phyloP scores from a whole-genome alignment of 257 asterid genomes.

The Plantago ovata region DNA sequence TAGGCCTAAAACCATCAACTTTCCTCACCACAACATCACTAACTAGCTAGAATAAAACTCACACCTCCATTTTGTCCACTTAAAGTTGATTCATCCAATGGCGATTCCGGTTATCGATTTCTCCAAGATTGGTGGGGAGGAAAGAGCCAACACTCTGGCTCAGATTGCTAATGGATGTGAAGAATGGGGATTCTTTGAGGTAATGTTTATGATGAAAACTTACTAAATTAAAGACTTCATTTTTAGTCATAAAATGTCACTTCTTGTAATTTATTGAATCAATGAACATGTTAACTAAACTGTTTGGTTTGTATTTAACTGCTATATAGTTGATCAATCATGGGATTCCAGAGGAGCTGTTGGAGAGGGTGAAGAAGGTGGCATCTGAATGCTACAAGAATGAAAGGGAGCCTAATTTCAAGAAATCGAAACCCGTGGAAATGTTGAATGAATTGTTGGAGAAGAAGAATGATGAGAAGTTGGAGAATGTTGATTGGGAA shows the following conservation, averaged over 20 bases:
- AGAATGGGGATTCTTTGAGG: constrained; percentile 97
- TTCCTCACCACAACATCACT: constrained; percentile 7
- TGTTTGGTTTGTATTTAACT: neutral
- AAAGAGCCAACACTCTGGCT: constrained; percentile 59
- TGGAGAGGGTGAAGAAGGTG: constrained; percentile 73
- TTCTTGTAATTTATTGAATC: neutral
- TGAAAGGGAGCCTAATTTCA: constrained; percentile 61
- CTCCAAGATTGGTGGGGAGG: constrained; percentile 70
- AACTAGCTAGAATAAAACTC: neutral
- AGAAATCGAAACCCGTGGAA: constrained; percentile 45
- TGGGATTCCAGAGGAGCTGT: constrained; percentile 67
- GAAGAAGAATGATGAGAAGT: constrained; percentile 33
- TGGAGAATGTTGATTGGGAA: constrained; percentile 75
- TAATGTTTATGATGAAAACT: constrained; percentile 12
- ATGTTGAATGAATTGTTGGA: constrained; percentile 43
- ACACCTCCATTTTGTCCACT: neutral
- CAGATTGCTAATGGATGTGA: constrained; percentile 64
- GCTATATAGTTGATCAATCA: constrained; percentile 57
- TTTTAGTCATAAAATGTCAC: too few relatives aligned
- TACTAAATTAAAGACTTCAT: neutral
- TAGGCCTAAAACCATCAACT: constrained; percentile 25
- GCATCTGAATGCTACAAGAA: constrained; percentile 46
- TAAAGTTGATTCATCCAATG: constrained; percentile 29
- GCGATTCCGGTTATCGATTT: constrained; percentile 86
- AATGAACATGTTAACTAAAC: neutral